Base-by-base conservation (phyloP, 306 rosid genomes). In the Hylodesmum podocarpum region DNA sequence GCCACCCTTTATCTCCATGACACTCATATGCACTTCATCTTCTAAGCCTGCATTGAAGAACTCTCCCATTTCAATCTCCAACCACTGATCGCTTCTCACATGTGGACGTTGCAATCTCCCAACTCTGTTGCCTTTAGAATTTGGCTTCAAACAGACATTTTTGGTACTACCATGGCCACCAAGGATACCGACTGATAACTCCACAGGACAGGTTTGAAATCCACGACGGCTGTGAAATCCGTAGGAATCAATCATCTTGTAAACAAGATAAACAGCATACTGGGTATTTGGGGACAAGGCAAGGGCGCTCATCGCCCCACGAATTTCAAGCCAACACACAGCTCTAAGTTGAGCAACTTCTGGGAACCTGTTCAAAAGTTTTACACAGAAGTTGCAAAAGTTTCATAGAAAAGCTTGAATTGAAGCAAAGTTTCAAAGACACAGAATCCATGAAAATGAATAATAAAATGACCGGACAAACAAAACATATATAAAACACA, bases 61-160 rank as follows among this genome's bases (percentile, higher is more conserved):
- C 27, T 83, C 87, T 6, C 94, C 92, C 57, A 91, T 34, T 73
- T 84, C 89, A 37, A 87, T 70, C 84, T 91, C 94, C 61, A 77
- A 37, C 94, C 91, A 89, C 43, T 89, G 84, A 33, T 91, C 94
- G 0, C 21, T 70, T 51, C 94, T 84, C 64, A 43, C 66, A 25
- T 21, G 47, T 0, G 97, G 89, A 14, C 54, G 55, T n/a, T 77
- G 43, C 10, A 21, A 44, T 47, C 31, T 44, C 4, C 0, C 15
- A 2, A 34, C 40, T 5, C 10, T 13, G 6, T 8, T 0, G 1
- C 9, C 69, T 21, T 47, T 27, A 3, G 61, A 3, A n/a, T 39
- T 5, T 22, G 65, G 36, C 0, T 71, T 29, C 50, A 63, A 72
- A 55, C 81, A 77, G 11, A 67, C 81, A 8, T 16, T 8, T 24